Percentiles rank a stretch among this genome's conserved stretches.
phyloP scores from a whole-genome alignment of 139 green algal genomes.

The Micractinium conductrix region DNA sequence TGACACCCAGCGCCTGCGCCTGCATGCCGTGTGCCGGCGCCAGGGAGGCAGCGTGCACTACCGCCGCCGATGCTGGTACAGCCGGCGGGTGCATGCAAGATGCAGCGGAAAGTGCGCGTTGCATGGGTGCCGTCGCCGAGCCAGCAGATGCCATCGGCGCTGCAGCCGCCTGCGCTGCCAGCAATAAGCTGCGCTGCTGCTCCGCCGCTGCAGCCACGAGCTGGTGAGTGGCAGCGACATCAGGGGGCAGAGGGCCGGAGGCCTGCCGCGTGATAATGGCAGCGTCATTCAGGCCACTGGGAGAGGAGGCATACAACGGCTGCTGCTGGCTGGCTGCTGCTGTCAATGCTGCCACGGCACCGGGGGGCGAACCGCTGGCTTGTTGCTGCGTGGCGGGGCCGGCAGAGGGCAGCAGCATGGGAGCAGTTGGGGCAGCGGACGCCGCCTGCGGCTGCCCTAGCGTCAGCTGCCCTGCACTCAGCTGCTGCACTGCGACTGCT shows the following conservation, averaged over 20 bases:
- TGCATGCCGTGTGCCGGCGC: not conserved
- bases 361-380: too few relatives aligned
- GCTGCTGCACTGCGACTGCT: too few relatives aligned
- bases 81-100: too few relatives aligned
- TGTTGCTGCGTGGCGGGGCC: not conserved
- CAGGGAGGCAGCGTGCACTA: not conserved
- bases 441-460: not conserved
- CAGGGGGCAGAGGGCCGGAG: not conserved
- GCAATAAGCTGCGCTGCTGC: conserved; percentile 6
- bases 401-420: not conserved
- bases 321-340: not conserved
- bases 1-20: not conserved
- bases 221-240: conserved; percentile 23
- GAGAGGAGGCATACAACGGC: not conserved
- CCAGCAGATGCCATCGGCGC: not conserved
- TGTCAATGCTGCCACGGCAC: too few relatives aligned
- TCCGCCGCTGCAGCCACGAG: conserved; percentile 8
- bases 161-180: not conserved
- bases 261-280: too few relatives aligned
- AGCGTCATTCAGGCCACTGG: not conserved
- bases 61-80: not conserved
- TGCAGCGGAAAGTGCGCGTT: too few relatives aligned
- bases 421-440: not conserved
- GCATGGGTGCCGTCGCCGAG: not conserved
- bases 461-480: too few relatives aligned